Conservation (phyloP, 352 stramenopile genomes). For the Globisporangium sylvaticum region DNA sequence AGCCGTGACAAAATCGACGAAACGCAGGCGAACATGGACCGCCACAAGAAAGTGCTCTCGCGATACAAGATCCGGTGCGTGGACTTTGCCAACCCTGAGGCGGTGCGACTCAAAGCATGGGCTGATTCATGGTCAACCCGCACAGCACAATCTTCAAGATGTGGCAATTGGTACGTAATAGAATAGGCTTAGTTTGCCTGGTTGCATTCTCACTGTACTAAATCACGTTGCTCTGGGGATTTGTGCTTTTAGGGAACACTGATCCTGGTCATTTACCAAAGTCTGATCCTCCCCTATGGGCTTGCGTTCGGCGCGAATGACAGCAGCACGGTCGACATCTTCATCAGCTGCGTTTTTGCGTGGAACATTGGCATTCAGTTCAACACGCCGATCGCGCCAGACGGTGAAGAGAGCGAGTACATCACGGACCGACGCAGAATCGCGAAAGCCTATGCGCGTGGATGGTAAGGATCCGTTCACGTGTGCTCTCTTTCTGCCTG, state of each 20-base stretch:
- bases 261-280: constrained; percentile 76
- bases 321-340: constrained; percentile 38
- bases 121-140: constrained; percentile 59
- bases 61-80: constrained; percentile 75
- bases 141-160: constrained; percentile 66
- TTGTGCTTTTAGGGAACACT: constrained; percentile 42
- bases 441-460: constrained; percentile 43
- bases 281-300: constrained; percentile 60
- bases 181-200: background rate
- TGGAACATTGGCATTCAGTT: constrained; percentile 74
- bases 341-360: constrained; percentile 67
- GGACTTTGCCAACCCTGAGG: constrained; percentile 35
- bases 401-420: constrained; percentile 46
- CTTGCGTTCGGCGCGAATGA: constrained; percentile 60
- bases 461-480: constrained; percentile 34
- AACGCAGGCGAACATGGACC: constrained; percentile 45
- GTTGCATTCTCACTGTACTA: background rate
- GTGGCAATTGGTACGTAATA: constrained; percentile 58
- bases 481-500: background rate
- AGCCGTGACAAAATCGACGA: constrained; percentile 28
- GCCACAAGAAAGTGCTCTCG: constrained; percentile 70
- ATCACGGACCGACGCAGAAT: constrained; percentile 63
- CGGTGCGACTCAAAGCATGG: constrained; percentile 34
- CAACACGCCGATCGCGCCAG: constrained; percentile 51
- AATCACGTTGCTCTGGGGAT: background rate